Evolutionary conservation across 2,329 filamentous ascomycete genomes (phyloP).

Genomic region (Calonectria pseudoturangicola): DNA sequence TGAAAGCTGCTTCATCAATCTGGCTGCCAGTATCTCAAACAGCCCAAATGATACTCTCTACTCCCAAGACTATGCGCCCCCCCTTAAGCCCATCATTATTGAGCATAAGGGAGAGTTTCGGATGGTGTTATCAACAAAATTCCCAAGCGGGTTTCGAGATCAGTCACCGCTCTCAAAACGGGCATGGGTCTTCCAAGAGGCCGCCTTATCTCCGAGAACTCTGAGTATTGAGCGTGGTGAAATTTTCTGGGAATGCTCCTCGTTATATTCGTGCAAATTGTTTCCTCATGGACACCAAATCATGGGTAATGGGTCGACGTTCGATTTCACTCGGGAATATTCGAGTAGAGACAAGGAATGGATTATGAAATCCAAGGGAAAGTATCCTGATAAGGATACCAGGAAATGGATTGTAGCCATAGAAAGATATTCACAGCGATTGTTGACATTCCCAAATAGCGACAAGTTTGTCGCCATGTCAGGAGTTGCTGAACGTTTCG

Average conservation of each 20-base stretch:
- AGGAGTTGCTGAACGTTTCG: conserved; percentile 1
- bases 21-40: not conserved
- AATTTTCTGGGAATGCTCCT: not conserved
- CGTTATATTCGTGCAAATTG: not conserved
- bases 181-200: not conserved
- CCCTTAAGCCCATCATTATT: not conserved
- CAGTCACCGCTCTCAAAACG: not conserved
- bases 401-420: not conserved
- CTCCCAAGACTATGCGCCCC: not conserved
- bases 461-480: not conserved
- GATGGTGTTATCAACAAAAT: not conserved
- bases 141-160: not conserved
- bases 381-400: not conserved
- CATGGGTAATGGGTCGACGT: not conserved
- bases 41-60: not conserved
- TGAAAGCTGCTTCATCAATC: not conserved
- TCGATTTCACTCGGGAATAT: not conserved
- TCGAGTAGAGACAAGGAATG: not conserved
- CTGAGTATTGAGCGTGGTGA: not conserved
- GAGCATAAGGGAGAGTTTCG: not conserved
- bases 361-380: no score
- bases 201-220: not conserved
- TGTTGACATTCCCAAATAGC: not conserved
- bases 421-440: not conserved
- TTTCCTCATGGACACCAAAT: not conserved